Conservation (phyloP, 2,329 filamentous ascomycete species). For the Ophiocordyceps camponoti-rufipedis region DNA sequence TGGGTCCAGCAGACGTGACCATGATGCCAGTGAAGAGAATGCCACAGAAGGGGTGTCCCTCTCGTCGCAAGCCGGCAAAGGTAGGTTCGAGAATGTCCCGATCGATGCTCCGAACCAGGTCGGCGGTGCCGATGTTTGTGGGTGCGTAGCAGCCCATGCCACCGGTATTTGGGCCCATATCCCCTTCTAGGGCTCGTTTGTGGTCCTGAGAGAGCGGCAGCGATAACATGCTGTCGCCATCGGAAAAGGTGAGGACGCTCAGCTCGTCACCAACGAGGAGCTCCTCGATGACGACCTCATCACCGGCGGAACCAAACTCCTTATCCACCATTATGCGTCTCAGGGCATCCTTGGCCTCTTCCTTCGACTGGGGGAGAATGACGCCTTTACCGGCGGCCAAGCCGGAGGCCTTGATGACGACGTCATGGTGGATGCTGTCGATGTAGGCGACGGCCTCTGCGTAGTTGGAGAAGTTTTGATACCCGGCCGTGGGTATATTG, state of each 20-base stretch:
- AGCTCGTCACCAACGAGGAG: slow-evolving; percentile 83
- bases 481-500: slow-evolving; percentile 76
- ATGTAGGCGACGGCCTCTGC: slow-evolving; percentile 57
- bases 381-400: slow-evolving; percentile 92
- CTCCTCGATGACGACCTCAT: slow-evolving; percentile 91
- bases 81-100: slow-evolving; percentile 75
- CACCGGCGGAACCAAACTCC: slow-evolving; percentile 71
- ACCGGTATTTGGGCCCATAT: slow-evolving; percentile 82
- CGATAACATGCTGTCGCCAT: slow-evolving; percentile 68
- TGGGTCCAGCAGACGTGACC: slow-evolving; percentile 67
- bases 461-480: slow-evolving; percentile 74
- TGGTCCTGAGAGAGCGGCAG: slow-evolving; percentile 90
- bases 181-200: slow-evolving; percentile 83
- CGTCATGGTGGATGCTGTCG: slow-evolving; percentile 47
- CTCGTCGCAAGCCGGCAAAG: slow-evolving; percentile 69
- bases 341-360: slow-evolving; percentile 67
- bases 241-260: slow-evolving; percentile 78
- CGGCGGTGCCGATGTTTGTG: slow-evolving; percentile 59
- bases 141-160: slow-evolving; percentile 96
- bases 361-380: slow-evolving; percentile 64
- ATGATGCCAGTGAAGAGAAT: slow-evolving; percentile 83
- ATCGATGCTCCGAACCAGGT: slow-evolving; percentile 63
- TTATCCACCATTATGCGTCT: slow-evolving; percentile 80
- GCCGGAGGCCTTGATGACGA: slow-evolving; percentile 89
- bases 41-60: slow-evolving; percentile 56